Percentiles rank a stretch among this genome's conserved stretches.
These are phyloP conservation scores for Ceratonia siliqua DNA, from an alignment of 306 rosid species.

Conservation along the genomic window DNA sequence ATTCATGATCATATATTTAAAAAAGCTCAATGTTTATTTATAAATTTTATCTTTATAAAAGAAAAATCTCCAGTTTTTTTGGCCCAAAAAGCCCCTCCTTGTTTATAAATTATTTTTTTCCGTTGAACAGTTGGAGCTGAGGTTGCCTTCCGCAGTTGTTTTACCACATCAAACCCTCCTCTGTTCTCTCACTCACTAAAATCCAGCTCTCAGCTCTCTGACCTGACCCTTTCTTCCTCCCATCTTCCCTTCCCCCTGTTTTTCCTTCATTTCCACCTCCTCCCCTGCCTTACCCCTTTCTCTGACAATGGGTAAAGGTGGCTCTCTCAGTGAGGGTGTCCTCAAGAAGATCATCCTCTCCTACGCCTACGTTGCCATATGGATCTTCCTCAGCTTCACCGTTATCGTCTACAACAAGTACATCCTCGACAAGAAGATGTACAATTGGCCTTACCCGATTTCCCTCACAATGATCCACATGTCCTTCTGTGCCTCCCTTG, in stretches of 20 bases:
- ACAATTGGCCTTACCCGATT: slow-evolving; percentile 84
- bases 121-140: background rate
- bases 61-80: no score
- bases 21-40: no score
- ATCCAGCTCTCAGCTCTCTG: background rate
- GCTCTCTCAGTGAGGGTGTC: slow-evolving; percentile 75
- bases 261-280: background rate
- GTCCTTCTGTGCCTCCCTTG: slow-evolving; percentile 83
- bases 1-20: no score
- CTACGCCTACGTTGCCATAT: slow-evolving; percentile 76
- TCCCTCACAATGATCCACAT: slow-evolving; percentile 97
- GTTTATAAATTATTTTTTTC: no score
- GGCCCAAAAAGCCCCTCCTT: no score
- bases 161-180: background rate
- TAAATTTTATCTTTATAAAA: no score
- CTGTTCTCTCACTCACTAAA: background rate
- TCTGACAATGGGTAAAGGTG: slow-evolving; percentile 70
- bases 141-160: background rate
- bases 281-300: background rate
- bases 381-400: slow-evolving; percentile 90
- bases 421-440: slow-evolving; percentile 95
- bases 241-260: background rate
- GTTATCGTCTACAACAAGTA: slow-evolving; percentile 95
- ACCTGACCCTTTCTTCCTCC: background rate
- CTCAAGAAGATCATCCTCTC: slow-evolving; percentile 75